phyloP scores from a whole-genome alignment of 1,284 basidiomycete species.

The Phlebopus sp. region DNA sequence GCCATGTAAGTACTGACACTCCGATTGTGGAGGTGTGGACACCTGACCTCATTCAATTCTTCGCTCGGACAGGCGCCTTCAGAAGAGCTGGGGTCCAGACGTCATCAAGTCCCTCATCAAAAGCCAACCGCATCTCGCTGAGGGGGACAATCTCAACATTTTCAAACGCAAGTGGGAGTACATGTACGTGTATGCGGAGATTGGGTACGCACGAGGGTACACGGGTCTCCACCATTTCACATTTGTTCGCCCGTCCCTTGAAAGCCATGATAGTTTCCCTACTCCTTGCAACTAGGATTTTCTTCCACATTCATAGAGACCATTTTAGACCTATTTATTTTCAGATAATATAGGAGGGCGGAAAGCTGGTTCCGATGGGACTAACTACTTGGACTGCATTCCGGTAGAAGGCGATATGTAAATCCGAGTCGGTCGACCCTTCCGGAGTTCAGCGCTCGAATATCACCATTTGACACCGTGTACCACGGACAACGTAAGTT shows the following conservation, averaged over 20 bases:
- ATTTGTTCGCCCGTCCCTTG: background rate
- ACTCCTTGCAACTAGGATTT: background rate
- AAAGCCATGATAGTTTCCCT: background rate
- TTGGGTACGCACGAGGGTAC: conserved; percentile 29
- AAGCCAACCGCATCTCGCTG: conserved; percentile 14
- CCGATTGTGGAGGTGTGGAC: background rate
- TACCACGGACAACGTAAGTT: too few relatives aligned
- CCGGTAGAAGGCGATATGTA: too few relatives aligned
- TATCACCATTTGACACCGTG: too few relatives aligned
- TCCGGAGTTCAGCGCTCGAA: too few relatives aligned
- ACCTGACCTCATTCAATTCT: background rate
- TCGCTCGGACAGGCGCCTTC: conserved; percentile 26
- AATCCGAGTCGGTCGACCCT: too few relatives aligned
- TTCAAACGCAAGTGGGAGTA: conserved; percentile 32
- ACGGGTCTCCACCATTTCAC: conserved; percentile 10
- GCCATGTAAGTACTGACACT: conserved; percentile 9
- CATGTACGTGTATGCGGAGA: conserved; percentile 30
- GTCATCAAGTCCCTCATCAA: conserved; percentile 15
- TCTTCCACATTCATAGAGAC: too few relatives aligned
- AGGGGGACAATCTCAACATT: conserved; percentile 16
- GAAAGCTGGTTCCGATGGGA: too few relatives aligned
- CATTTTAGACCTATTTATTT: too few relatives aligned
- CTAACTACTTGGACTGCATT: too few relatives aligned
- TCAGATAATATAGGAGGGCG: too few relatives aligned
- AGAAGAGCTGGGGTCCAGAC: conserved; percentile 19